Base-by-base conservation (phyloP, 2,329 filamentous ascomycete species). In the Ophiocordyceps robertsii region DNA sequence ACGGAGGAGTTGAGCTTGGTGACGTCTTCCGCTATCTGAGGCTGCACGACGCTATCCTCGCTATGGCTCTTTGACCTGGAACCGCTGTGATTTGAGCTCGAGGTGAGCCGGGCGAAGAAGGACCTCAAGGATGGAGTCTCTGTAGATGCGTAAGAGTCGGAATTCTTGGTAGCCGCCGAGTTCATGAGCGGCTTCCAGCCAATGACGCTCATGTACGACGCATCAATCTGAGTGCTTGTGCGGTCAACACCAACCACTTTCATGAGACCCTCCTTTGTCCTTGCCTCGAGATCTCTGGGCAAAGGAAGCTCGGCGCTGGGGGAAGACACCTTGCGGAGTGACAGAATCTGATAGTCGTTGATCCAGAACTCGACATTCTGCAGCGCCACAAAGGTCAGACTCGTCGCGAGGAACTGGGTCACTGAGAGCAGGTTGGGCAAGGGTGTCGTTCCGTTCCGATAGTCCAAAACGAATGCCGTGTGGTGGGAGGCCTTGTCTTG, bases 381-480 rank as follows among this genome's bases (percentile, higher is more conserved):
- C 21, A 98, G 68, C 0, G 87, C 84, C 45, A 98, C 90, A 65
- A 98, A 98, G 0, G 92, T 96, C 59, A 98, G 68, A 65, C 90
- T 95, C 7, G 89, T 96, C 4, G 89, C 85, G 39, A 98, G 68
- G 52, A 98, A 98, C 61, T 95, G 89, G 55, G 84, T 82, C 42
- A 98, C 72, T 2, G 86, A 88, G 24, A 94, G 69, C 9, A 98
- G 67, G 46, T 87, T 86, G 3, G 93, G 92, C 39, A 96, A 66
- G 2, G 89, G 86, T 1, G 88, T 90, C 0, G 84, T 89, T 29
- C 77, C 77, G 58, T 93, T 95, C 56, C 92, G 77, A 62, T 96
- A 95, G 57, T 96, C 89, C 38, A 98, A 72, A 38, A 95, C 80
- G 57, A 98, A 98, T n/a, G 82, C 84, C 2, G 93, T 98, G 53